Evolutionary conservation across 129 eudicot species (phyloP).

Genomic region (sunflower (Helianthus annuus)): HanXRQr2.0-SUNRISE NC_035444.2:55462341-55462840

Average conservation of each 20-base stretch:
- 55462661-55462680: conserved; percentile 36
- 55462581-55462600: conserved; percentile 34
- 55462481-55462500: conserved; percentile 53
- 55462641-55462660: conserved; percentile 42
- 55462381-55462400: conserved; percentile 48
- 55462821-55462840: conserved; percentile 26
- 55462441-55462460: conserved; percentile 53
- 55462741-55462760: conserved; percentile 52
- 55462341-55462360: conserved; percentile 7
- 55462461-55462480: conserved; percentile 44
- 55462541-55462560: conserved; percentile 38
- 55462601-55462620: conserved; percentile 43
- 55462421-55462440: conserved; percentile 58
- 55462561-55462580: conserved; percentile 28
- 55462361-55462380: conserved; percentile 60
- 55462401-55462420: conserved; percentile 59
- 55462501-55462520: conserved; percentile 46
- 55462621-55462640: conserved; percentile 47
- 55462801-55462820: conserved; percentile 66
- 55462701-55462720: conserved; percentile 45
- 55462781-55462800: conserved; percentile 72
- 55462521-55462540: conserved; percentile 34
- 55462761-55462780: conserved; percentile 66
- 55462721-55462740: conserved; percentile 59
- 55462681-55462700: conserved; percentile 49